Base-by-base conservation (phyloP, 208 protist genomes). In the Herpetomonas muscarum region DNA sequence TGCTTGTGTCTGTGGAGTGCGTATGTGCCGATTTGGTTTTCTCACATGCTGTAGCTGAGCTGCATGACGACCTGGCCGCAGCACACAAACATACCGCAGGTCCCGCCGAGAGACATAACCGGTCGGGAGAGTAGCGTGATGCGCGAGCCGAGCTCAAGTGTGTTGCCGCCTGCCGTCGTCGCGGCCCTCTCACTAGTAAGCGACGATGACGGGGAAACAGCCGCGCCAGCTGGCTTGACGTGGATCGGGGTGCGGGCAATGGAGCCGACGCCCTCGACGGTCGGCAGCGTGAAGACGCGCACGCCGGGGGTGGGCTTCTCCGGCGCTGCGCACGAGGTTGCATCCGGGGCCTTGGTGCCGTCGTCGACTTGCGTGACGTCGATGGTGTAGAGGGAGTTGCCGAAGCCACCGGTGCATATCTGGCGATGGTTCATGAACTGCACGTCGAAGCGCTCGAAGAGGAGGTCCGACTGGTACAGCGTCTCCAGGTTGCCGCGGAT, bases 351-450 rank as follows among this genome's bases (percentile, higher is more conserved):
- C 36, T 42, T 50, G n/a, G 13, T n/a, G 3, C 22, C 31, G 34
- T 9, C 1, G 15, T 64, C 56, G 21, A 6, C 19, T 39, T 45
- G 50, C 30, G 66, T 41, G 45, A 78, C 81, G 59, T 91, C 75
- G 46, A 92, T 66, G 19, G 76, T 67, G 70, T 90, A 92, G 22
- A 95, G 70, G 7, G 57, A 68, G 51, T 60, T 81, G 59, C 64
- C 69, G 52, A 92, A 86, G 26, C 88, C 85, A 19, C 89, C 89
- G 10, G 89, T 95, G 51, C 67, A 65, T 13, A 95, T 60, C 28
- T 82, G 67, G 17, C 49, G 60, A 31, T 34, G 41, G 22, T 73
- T 90, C 24, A 95, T 30, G 55, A 95, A 95, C 10, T 77, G 72
- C 24, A 95, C 61, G 56, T 79, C 74, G 61, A 90, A 90, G 53